Conservation (phyloP, 257 asterid genomes). For the Penstemon barbatus region DNA sequence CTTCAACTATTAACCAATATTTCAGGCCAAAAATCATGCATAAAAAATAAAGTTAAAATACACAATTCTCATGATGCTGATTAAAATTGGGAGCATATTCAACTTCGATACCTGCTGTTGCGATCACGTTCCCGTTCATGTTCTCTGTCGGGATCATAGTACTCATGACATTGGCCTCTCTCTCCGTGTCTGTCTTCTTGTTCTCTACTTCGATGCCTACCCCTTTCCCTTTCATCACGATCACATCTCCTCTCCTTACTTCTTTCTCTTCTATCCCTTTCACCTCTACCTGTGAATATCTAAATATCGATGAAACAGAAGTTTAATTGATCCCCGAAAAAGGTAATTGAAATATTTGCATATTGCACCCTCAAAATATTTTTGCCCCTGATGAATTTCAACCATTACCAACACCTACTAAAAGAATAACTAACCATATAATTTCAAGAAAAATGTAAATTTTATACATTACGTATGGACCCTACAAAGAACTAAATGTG, state of each 20-base stretch:
- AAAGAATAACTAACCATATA: too few relatives aligned
- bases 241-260: constrained; percentile 72
- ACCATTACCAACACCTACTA: too few relatives aligned
- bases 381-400: too few relatives aligned
- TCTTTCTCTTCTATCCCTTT: constrained; percentile 64
- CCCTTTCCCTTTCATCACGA: constrained; percentile 67
- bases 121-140: constrained; percentile 65
- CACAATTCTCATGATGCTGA: constrained; percentile 1
- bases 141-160: constrained; percentile 66
- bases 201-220: constrained; percentile 71
- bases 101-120: constrained; percentile 54
- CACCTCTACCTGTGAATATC: constrained; percentile 45
- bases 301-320: too few relatives aligned
- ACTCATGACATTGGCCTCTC: constrained; percentile 54
- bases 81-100: constrained; percentile 20
- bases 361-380: too few relatives aligned
- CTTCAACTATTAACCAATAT: constrained; percentile 3
- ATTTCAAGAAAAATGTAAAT: too few relatives aligned
- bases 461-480: too few relatives aligned
- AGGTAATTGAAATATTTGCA: too few relatives aligned
- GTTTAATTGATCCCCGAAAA: neutral
- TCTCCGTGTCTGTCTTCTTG: constrained; percentile 58
- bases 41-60: constrained; percentile 6
- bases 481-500: too few relatives aligned
- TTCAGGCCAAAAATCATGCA: constrained; percentile 17